Evolutionary conservation across 768 basidiomycete species (phyloP), one percentile per base, ranked within the genome.

Genomic region (Boletus sp.): DNA sequence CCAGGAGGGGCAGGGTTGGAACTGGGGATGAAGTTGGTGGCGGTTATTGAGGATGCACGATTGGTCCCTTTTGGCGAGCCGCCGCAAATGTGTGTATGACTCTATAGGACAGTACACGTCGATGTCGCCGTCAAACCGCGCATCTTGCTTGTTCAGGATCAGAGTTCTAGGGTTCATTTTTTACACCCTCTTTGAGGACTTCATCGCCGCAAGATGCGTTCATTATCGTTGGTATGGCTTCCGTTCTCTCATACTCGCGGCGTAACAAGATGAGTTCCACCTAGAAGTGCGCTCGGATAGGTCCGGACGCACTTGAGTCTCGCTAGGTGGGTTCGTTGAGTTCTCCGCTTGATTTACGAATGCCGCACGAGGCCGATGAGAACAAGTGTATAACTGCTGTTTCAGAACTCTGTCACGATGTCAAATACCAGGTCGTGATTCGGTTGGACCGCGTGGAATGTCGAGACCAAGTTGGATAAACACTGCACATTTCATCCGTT

Each of bases 1-100:
- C 81, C 28, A 79, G 78, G 60, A 73, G 81, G 61, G 74, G 86
- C 57, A 79, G 82, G 62, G 79, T 74, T 24, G 80, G 77, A 5
- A 79, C 74, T 11, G 77, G 64, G 2, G 75, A 65, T 17, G 77
- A 68, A 15, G 35, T 49, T 17, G 50, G 40, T 10, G 54, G 55
- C 6, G 46, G 48, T 14, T 59, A 55, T 48, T 68, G 57, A 65
- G 10, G 28, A 46, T 41, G 28, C 7, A 8, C n/a, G 48, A 18
- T 47, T 17, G 33, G 15, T 1, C 18, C 49, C 9, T 28, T n/a
- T 10, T 24, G 18, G 30, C 17, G 3, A 11, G 14, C 40, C 39
- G 14, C 24, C 28, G 4, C 11, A 18, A 48, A 29, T 28, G 28
- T 17, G 28, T 32, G n/a, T 15, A 29, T 15, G 11, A 18, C 7